Conservation (phyloP, 306 rosid genomes). For the Datisca glomerata region DNA sequence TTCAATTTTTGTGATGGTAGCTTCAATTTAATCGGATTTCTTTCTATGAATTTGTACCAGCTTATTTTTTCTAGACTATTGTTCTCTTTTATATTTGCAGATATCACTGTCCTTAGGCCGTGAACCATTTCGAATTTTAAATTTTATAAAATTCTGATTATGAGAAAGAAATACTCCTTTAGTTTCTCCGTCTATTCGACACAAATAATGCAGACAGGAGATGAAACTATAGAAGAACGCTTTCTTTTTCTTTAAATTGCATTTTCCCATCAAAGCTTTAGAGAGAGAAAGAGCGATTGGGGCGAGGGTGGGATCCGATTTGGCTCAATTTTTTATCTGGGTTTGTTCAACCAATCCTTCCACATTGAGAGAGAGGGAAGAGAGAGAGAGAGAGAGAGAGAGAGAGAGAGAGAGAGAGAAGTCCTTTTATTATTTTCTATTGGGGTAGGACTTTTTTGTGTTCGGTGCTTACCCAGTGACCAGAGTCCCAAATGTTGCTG, state of each 20-base stretch:
- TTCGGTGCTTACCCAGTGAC: neutral
- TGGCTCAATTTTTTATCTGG: neutral
- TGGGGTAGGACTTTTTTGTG: neutral
- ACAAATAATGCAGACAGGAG: too few relatives aligned
- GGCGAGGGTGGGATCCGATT: neutral
- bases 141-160: neutral
- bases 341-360: conserved; percentile 1
- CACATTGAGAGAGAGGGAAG: neutral
- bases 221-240: too few relatives aligned
- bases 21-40: neutral
- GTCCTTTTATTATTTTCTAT: too few relatives aligned
- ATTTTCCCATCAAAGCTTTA: neutral
- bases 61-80: neutral
- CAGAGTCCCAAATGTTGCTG: neutral
- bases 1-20: neutral
- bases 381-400: conserved; percentile 1
- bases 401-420: neutral
- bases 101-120: too few relatives aligned
- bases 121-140: too few relatives aligned
- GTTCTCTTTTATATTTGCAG: neutral
- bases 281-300: neutral
- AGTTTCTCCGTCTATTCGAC: too few relatives aligned
- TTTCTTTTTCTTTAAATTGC: neutral
- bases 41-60: neutral
- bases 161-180: too few relatives aligned